Base-by-base conservation (phyloP, 2,329 filamentous ascomycete genomes). In the Xylariaceae sp. region DNA sequence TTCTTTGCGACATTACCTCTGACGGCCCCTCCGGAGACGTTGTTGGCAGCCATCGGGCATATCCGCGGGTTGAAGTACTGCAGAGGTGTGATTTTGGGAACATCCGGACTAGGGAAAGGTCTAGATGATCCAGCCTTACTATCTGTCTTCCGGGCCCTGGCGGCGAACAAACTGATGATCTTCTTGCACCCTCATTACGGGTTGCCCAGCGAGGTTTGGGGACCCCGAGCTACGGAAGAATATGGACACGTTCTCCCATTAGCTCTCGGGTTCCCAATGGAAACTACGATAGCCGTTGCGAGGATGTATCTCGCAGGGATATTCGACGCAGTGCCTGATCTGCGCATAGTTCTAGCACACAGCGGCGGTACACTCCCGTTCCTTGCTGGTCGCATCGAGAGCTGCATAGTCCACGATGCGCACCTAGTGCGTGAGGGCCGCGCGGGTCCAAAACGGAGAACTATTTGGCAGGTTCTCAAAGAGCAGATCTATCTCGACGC, bases 171-270 rank as follows among this genome's bases (percentile, higher is more conserved):
- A 7, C 75, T 90, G 33, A 75, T 88, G 19, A 76, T 96, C 45
- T 97, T 97, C 73, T 70, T 97, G 47, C 92, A 97, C 70, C 92
- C 92, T 28, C 92, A 97, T 71, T 96, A 97, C 67, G 92, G 92
- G 1, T 80, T 97, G 2, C 91, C 90, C 0, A 81, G 82, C 53
- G 81, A 84, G 9, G 89, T 95, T 3, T 96, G 89, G 72, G 92
- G 92, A 0, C 82, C 88, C 0, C 76, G 87, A 7, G 82, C 81
- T 0, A 74, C 69, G 39, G 75, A 73, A 18, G 85, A 87, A 54
- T 96, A 95, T 66, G 92, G 92, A 0, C 92, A 96, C 67, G 90
- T 96, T 1, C 77, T 97, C 2, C 89, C 91, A 0, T 75, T 97
- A 0, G 89, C 90, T 0, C 74, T 97, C 3, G 92, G 92, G 0